phyloP scores from a whole-genome alignment of 805 yeast genomes.

The Citeromyces nyonsensis region DNA sequence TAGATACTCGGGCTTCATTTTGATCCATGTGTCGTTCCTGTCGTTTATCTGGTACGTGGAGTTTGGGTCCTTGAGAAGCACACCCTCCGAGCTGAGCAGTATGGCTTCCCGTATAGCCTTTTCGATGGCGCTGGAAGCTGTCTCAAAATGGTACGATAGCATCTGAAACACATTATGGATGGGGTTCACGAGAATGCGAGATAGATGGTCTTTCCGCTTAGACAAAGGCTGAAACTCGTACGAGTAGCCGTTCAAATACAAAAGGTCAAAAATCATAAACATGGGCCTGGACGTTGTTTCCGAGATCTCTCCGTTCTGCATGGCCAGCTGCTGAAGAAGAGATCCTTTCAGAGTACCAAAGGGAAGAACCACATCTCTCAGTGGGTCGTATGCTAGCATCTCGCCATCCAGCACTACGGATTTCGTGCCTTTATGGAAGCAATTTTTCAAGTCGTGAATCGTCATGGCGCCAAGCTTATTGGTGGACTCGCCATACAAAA shows the following conservation, averaged over 20 bases:
- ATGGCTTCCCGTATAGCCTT: slow-evolving; percentile 42
- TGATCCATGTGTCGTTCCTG: slow-evolving; percentile 56
- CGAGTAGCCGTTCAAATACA: slow-evolving; percentile 53
- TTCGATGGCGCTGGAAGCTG: slow-evolving; percentile 35
- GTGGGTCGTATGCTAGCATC: slow-evolving; percentile 77
- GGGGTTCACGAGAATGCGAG: slow-evolving; percentile 23
- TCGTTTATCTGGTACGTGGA: slow-evolving; percentile 47
- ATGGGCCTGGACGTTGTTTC: slow-evolving; percentile 26
- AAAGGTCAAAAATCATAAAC: slow-evolving; percentile 54
- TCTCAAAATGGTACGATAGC: slow-evolving; percentile 21
- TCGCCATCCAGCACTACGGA: slow-evolving; percentile 69
- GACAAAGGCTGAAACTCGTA: slow-evolving; percentile 37
- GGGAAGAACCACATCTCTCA: slow-evolving; percentile 41
- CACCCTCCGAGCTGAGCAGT: slow-evolving; percentile 59
- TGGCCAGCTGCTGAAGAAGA: slow-evolving; percentile 35
- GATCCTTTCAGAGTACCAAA: slow-evolving; percentile 69
- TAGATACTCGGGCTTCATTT: slow-evolving; percentile 83
- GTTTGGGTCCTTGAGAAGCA: slow-evolving; percentile 53
- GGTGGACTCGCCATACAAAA: slow-evolving; percentile 37
- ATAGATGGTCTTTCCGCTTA: slow-evolving; percentile 38
- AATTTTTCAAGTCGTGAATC: slow-evolving; percentile 15
- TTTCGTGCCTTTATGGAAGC: slow-evolving; percentile 13
- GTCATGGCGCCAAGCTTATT: slow-evolving; percentile 7
- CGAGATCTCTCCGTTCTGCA: slow-evolving; percentile 14
- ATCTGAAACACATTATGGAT: slow-evolving; percentile 33